Base-by-base conservation (phyloP, 306 rosid species). In the Castanea mollissima region DNA sequence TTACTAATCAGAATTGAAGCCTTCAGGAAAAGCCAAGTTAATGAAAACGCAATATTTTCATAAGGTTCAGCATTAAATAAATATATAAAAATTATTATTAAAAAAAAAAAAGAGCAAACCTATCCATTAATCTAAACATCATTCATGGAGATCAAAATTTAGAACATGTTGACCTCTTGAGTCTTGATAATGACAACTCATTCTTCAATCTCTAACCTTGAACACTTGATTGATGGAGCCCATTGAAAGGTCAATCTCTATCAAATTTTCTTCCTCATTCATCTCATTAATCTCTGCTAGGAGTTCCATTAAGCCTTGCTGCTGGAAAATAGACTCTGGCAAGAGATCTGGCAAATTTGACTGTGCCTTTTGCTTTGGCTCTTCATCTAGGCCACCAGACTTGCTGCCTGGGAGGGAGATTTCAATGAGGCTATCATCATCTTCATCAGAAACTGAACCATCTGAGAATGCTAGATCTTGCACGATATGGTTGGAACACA, bases 241-340 rank as follows among this genome's bases (percentile, higher is more conserved):
- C 84, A 80, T 72, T 25, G 95, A 88, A 73, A 91, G 85, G 81
- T 91, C 96, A 84, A 91, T 91, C 81, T 91, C 96, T 73, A 91
- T 87, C 18, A 91, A 81, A 70, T 81, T 91, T 11, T 91, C 96
- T 83, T 91, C 93, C 74, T 89, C 94, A 27, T 85, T 90, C 83
- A 88, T 85, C 63, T 79, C 87, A 78, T 80, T 89, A 12, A 85
- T 81, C 71, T 91, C 93, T 83, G 71, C 89, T n/a, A 89, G 75
- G 21, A 89, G 80, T 73, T 89, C 92, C 83, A 77, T 56, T 6
- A 87, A 71, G 27, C 82, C 81, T 69, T 76, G 80, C 44, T 91
- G 82, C 76, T 59, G 75, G 76, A 84, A 82, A 46, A 83, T 69
- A 55, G 85, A 81, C 44, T 85, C 91, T 72, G 78, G 83, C 69